Percentiles rank a stretch among this genome's conserved stretches.
Evolutionary conservation across 2,329 filamentous ascomycete genomes (phyloP).

Genomic region (Phialophora tarda): DNA sequence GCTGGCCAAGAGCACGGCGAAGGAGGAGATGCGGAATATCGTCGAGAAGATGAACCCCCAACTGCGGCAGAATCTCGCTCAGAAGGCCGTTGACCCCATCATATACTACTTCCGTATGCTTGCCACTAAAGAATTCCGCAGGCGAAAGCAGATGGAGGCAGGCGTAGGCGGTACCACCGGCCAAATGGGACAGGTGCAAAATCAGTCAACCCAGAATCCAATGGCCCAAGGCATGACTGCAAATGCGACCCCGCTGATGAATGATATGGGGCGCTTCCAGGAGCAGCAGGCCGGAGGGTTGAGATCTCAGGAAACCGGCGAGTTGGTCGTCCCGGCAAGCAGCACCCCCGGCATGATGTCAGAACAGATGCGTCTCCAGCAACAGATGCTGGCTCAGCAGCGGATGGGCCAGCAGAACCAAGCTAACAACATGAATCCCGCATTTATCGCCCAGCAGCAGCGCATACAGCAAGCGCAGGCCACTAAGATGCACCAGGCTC

Average conservation of each 20-base stretch:
- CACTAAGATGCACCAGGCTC: constrained; percentile 45
- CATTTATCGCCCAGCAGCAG: constrained; percentile 52
- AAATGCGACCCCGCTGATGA: constrained; percentile 43
- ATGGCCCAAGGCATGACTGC: constrained; percentile 26
- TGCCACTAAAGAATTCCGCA: constrained; percentile 52
- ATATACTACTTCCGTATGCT: constrained; percentile 58
- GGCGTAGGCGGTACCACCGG: constrained; percentile 24
- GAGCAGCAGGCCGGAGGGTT: constrained; percentile 67
- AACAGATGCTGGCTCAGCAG: constrained; percentile 51
- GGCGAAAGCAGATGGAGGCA: constrained; percentile 32
- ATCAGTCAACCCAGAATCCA: constrained; percentile 40
- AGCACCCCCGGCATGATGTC: constrained; percentile 57
- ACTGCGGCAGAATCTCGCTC: constrained; percentile 53
- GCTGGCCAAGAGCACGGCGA: constrained; percentile 52
- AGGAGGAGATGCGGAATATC: constrained; percentile 56
- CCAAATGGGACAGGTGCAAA: constrained; percentile 30
- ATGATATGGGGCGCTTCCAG: constrained; percentile 61
- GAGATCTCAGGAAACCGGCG: constrained; percentile 65
- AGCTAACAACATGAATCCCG: constrained; percentile 47
- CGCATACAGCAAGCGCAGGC: constrained; percentile 48
- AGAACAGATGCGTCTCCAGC: constrained; percentile 48
- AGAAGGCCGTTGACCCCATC: constrained; percentile 57
- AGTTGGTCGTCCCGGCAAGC: constrained; percentile 68
- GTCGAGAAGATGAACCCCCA: constrained; percentile 56
- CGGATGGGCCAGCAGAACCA: constrained; percentile 49